Evolutionary conservation across 1,284 basidiomycete genomes (phyloP).

Genomic region (Pascua guehoae): DNA sequence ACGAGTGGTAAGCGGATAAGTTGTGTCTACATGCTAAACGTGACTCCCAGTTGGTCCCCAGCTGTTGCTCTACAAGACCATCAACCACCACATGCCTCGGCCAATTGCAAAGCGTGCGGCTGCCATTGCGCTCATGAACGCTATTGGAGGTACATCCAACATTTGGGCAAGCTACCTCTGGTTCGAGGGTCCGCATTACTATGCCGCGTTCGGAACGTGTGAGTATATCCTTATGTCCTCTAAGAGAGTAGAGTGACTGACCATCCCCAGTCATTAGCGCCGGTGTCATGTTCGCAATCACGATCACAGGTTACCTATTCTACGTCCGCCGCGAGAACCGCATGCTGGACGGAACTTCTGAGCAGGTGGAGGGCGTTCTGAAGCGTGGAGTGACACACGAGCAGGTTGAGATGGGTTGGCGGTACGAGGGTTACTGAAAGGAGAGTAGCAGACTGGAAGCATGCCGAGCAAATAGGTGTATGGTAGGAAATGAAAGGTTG

Average conservation of each 20-base stretch:
- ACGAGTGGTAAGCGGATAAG: conserved; percentile 5
- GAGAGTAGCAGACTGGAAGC: not conserved
- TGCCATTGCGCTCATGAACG: conserved; percentile 30
- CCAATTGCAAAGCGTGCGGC: conserved; percentile 34
- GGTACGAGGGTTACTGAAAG: conserved; percentile 23
- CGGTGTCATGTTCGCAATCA: conserved; percentile 14
- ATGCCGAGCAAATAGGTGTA: too few relatives aligned
- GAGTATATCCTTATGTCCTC: conserved; percentile 2
- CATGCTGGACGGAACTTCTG: conserved; percentile 17
- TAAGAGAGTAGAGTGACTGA: not conserved
- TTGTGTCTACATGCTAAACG: conserved; percentile 23
- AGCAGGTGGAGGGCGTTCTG: too few relatives aligned
- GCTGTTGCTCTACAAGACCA: conserved; percentile 34
- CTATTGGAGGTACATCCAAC: conserved; percentile 29
- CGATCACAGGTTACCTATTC: conserved; percentile 28
- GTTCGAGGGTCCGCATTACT: conserved; percentile 17
- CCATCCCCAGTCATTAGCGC: conserved; percentile 12
- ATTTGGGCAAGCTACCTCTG: conserved; percentile 19
- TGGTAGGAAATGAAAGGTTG: too few relatives aligned
- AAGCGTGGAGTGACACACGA: conserved; percentile 22
- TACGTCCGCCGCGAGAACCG: conserved; percentile 30
- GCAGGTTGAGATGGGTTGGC: conserved; percentile 24
- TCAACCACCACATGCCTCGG: conserved; percentile 32
- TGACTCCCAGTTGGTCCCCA: conserved; percentile 19
- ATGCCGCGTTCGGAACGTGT: conserved; percentile 23